A percentile compares a stretch with the other conserved stretches of the same genome.
Conservation (phyloP, 208 protist genomes). For the Leishmania tropica region DNA sequence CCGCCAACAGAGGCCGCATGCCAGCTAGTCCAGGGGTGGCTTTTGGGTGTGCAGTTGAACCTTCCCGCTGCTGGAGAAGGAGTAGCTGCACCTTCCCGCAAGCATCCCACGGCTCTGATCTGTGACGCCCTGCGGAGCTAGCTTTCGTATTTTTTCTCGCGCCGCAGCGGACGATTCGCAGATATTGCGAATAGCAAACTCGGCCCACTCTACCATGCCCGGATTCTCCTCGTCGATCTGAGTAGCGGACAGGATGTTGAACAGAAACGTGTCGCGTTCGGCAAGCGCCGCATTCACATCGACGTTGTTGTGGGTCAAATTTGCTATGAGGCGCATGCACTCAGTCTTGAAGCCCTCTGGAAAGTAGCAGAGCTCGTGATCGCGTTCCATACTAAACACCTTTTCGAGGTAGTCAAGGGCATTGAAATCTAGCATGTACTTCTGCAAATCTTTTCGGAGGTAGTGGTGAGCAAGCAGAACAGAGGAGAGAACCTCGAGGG, state of each 20-base stretch:
- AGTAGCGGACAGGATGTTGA: conserved; percentile 64
- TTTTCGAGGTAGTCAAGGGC: conserved; percentile 59
- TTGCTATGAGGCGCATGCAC: conserved; percentile 76
- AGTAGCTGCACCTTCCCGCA: conserved; percentile 43
- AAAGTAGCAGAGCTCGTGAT: conserved; percentile 81
- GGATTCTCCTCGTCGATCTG: conserved; percentile 90
- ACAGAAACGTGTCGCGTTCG: conserved; percentile 47
- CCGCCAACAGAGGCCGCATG: neutral
- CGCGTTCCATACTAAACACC: conserved; percentile 61
- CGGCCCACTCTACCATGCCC: conserved; percentile 87
- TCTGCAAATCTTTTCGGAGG: conserved; percentile 53
- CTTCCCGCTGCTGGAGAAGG: conserved; percentile 41
- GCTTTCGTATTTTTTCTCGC: conserved; percentile 57
- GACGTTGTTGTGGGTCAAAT: conserved; percentile 61
- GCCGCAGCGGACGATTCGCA: conserved; percentile 55
- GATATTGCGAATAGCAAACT: conserved; percentile 89
- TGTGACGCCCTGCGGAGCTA: conserved; percentile 51
- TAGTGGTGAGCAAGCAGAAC: conserved; percentile 49
- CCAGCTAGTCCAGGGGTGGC: conserved; percentile 4
- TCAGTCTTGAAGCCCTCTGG: conserved; percentile 77
- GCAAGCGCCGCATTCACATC: conserved; percentile 42
- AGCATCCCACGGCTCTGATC: conserved; percentile 59
- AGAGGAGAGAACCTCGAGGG: conserved; percentile 66
- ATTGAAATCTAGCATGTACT: conserved; percentile 56
- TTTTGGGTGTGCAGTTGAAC: conserved; percentile 26